Percentiles rank a stretch among this genome's conserved stretches.
These are phyloP conservation scores for Chlamydomonas reinhardtii DNA, from an alignment of 163 green algal species.

Conservation along the genomic window DNA sequence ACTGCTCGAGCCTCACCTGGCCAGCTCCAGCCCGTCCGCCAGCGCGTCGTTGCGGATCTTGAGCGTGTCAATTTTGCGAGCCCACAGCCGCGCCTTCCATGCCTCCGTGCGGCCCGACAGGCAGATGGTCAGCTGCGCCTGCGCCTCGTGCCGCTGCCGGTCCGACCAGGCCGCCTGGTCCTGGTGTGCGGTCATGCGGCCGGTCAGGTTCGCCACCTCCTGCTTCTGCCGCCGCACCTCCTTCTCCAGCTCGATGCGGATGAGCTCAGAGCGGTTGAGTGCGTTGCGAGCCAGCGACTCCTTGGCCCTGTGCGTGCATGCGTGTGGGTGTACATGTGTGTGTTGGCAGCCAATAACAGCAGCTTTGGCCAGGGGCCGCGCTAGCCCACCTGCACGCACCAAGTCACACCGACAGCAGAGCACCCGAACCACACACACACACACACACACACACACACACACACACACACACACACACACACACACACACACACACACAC, in stretches of 20 bases:
- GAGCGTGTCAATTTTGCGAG: constrained; percentile 68
- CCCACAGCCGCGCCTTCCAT: constrained; percentile 70
- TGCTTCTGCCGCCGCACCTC: constrained; percentile 55
- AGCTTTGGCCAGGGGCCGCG: too few species aligned
- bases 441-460: too few species aligned
- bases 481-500: too few species aligned
- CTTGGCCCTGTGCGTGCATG: constrained; percentile 69
- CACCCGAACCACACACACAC: background rate
- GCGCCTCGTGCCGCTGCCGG: constrained; percentile 65
- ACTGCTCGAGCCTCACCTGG: constrained; percentile 1
- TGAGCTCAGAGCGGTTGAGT: constrained; percentile 67
- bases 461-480: too few species aligned
- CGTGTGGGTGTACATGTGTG: too few species aligned
- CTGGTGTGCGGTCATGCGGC: constrained; percentile 31
- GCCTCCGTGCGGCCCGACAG: constrained; percentile 59
- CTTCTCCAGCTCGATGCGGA: constrained; percentile 71
- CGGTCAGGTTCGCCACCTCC: constrained; percentile 52
- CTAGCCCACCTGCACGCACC: too few species aligned
- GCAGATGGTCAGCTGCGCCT: constrained; percentile 59
- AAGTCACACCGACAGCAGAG: constrained; percentile 4
- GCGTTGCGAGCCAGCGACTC: constrained; percentile 64
- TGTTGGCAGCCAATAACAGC: background rate
- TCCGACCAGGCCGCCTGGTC: constrained; percentile 64
- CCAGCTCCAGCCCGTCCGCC: constrained; percentile 63
- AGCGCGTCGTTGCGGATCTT: constrained; percentile 67